These are phyloP conservation scores for Cordyceps fumosorosea DNA, from an alignment of 2,329 filamentous ascomycete genomes.

Conservation along the genomic window DNA sequence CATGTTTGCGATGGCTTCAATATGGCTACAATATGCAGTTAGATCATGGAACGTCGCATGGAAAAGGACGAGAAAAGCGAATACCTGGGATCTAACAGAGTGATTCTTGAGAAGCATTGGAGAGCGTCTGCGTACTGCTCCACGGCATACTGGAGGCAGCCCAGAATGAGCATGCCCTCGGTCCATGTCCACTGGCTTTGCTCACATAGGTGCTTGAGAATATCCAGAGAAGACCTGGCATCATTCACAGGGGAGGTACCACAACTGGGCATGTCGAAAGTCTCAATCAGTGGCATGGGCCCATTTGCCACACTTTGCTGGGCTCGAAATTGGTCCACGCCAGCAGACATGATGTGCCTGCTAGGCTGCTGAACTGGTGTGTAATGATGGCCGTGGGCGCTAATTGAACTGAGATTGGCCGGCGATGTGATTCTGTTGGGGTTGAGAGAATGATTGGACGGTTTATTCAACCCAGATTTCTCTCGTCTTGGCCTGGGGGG, in stretches of 20 bases:
- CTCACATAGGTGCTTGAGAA: conserved; percentile 68
- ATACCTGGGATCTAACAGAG: conserved; percentile 49
- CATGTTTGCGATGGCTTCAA: conserved; percentile 90
- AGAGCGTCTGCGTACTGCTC: conserved; percentile 74
- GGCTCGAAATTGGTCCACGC: conserved; percentile 34
- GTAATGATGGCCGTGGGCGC: background rate
- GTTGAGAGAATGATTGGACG: background rate
- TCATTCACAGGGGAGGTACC: conserved; percentile 37
- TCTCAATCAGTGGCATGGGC: background rate
- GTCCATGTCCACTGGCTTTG: conserved; percentile 83
- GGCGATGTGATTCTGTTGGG: background rate
- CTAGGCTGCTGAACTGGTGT: background rate
- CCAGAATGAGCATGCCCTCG: conserved; percentile 85
- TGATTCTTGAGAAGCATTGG: conserved; percentile 65
- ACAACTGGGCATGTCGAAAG: background rate
- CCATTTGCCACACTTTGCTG: conserved; percentile 14
- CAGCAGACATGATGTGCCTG: conserved; percentile 13
- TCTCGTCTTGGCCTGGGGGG: conserved; percentile 17
- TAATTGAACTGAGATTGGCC: background rate
- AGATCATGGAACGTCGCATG: background rate
- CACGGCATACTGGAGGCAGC: conserved; percentile 85
- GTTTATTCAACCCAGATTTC: background rate
- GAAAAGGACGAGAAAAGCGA: background rate
- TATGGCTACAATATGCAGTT: conserved; percentile 51
- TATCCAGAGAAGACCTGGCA: conserved; percentile 62